Percentiles rank a stretch among this genome's conserved stretches.
These are phyloP conservation scores for Colletotrichum sp. DNA, from an alignment of 2,329 filamentous ascomycete genomes.

Conservation along the genomic window DNA sequence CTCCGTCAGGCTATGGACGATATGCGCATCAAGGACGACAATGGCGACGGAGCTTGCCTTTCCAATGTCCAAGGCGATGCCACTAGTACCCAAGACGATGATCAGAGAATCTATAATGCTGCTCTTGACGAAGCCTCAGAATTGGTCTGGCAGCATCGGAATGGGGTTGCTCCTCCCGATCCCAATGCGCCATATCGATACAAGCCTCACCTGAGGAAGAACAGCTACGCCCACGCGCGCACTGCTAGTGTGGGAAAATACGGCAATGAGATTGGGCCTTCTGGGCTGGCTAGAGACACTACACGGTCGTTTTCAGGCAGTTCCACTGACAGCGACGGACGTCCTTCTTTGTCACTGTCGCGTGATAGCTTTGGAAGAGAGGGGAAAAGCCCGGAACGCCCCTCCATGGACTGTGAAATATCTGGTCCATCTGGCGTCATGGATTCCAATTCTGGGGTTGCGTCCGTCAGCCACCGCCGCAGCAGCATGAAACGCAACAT, in stretches of 20 bases:
- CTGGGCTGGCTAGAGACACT: slow-evolving; percentile 49
- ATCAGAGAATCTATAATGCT: slow-evolving; percentile 67
- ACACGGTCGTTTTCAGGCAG: slow-evolving; percentile 57
- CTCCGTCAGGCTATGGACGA: slow-evolving; percentile 76
- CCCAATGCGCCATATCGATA: slow-evolving; percentile 73
- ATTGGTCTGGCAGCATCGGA: slow-evolving; percentile 77
- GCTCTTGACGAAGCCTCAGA: slow-evolving; percentile 81
- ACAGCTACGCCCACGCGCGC: slow-evolving; percentile 73
- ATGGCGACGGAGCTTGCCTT: background rate
- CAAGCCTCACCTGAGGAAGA: slow-evolving; percentile 70
- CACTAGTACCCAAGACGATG: slow-evolving; percentile 50
- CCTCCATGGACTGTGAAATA: slow-evolving; percentile 26
- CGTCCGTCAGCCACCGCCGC: slow-evolving; percentile 52
- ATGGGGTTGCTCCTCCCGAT: slow-evolving; percentile 53
- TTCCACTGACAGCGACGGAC: slow-evolving; percentile 53
- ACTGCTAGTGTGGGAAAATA: slow-evolving; percentile 62
- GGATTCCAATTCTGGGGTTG: background rate
- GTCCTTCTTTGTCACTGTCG: slow-evolving; percentile 26
- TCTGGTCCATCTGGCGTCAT: background rate
- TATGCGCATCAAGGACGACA: slow-evolving; percentile 61
- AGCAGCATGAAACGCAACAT: slow-evolving; percentile 73
- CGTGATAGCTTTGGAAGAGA: slow-evolving; percentile 1
- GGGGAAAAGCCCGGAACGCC: slow-evolving; percentile 1
- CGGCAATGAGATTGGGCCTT: slow-evolving; percentile 50
- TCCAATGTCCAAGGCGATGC: slow-evolving; percentile 24